These are phyloP conservation scores for Beta macrorhiza DNA, from an alignment of 179 eudicot genomes.

Conservation along the genomic window DNA sequence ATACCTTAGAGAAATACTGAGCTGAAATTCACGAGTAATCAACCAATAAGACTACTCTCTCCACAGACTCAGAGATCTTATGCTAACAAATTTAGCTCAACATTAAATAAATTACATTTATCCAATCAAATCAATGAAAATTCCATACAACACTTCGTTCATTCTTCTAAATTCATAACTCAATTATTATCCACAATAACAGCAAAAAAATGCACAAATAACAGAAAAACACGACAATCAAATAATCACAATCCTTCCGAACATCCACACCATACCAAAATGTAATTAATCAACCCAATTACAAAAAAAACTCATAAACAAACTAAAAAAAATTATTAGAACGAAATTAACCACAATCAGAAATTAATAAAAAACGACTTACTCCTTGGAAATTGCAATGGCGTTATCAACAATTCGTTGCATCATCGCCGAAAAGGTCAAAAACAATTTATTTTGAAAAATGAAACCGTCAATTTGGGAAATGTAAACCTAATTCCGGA, in stretches of 20 bases:
- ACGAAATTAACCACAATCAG: background rate
- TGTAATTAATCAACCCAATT: background rate
- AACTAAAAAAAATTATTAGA: background rate
- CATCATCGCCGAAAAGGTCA: slow-evolving; percentile 30
- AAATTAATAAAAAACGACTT: slow-evolving; percentile 20
- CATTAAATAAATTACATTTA: background rate
- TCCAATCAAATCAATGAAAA: background rate
- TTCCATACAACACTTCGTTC: background rate
- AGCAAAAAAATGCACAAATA: background rate
- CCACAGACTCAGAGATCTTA: background rate
- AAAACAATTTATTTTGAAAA: background rate
- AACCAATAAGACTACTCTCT: background rate
- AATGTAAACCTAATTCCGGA: background rate
- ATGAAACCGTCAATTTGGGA: background rate
- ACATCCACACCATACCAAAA: background rate
- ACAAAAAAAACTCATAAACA: background rate
- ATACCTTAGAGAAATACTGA: no score
- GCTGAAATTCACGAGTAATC: background rate
- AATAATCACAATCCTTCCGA: background rate
- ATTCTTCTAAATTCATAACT: background rate
- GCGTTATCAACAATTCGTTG: slow-evolving; percentile 77
- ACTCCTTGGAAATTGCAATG: slow-evolving; percentile 88
- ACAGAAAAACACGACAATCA: background rate
- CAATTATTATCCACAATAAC: background rate
- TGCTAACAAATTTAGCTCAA: background rate